phyloP scores from a whole-genome alignment of 108 stramenopile genomes.

The Skeletonema costatum region DNA sequence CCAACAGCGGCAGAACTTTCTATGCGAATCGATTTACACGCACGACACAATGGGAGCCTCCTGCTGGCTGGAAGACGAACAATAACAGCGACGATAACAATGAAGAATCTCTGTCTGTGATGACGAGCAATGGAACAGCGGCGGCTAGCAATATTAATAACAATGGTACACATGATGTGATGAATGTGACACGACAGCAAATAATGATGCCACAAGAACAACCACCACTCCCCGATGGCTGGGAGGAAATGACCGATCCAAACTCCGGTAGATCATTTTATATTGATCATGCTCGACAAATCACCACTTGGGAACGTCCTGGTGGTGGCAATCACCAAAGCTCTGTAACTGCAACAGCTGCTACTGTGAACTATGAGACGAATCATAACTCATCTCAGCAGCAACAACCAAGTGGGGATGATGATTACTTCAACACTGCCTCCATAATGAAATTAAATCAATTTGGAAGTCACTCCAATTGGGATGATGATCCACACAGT shows the following conservation, averaged over 20 bases:
- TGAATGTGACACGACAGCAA: constrained; percentile 7
- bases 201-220: background rate
- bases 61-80: constrained; percentile 57
- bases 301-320: constrained; percentile 50
- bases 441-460: constrained; percentile 14
- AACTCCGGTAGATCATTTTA: constrained; percentile 81
- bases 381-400: background rate
- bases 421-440: background rate
- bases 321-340: background rate
- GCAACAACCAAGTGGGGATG: background rate
- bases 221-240: constrained; percentile 67
- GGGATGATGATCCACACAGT: constrained; percentile 13
- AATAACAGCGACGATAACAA: constrained; percentile 9
- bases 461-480: constrained; percentile 15
- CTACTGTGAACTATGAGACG: too few relatives aligned
- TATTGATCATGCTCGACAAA: constrained; percentile 84
- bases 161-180: background rate
- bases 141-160: constrained; percentile 1
- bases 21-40: constrained; percentile 79
- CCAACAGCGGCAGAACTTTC: constrained; percentile 64
- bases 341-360: too few relatives aligned
- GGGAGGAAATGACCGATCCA: constrained; percentile 84
- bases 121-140: background rate
- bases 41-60: constrained; percentile 83
- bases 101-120: background rate